Conservation (phyloP, 495 filamentous ascomycete genomes). For the Podospora sp. region DNA sequence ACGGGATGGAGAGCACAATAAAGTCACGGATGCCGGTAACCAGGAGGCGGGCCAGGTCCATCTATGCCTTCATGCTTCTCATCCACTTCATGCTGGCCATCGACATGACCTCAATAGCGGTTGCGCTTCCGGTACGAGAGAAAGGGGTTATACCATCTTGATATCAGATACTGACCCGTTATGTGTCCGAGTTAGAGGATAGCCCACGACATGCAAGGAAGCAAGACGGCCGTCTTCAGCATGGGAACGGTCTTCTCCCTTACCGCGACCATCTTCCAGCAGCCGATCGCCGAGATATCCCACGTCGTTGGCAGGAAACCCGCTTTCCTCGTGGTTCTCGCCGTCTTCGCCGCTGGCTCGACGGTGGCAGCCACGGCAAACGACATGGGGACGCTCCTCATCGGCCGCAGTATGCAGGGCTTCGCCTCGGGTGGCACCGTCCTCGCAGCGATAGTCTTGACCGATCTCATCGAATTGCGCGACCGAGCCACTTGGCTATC, state of each 20-base stretch:
- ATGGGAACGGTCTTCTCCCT: constrained; percentile 58
- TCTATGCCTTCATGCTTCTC: constrained; percentile 30
- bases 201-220: constrained; percentile 51
- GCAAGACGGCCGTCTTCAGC: constrained; percentile 62
- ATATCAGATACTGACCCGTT: constrained; percentile 29
- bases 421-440: constrained; percentile 68
- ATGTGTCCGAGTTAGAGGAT: constrained; percentile 49
- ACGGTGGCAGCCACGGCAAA: constrained; percentile 61
- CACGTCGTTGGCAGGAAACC: constrained; percentile 54
- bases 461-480: constrained; percentile 60
- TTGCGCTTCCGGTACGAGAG: constrained; percentile 68
- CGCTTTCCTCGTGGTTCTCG: constrained; percentile 54
- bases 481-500: constrained; percentile 49
- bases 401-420: constrained; percentile 69
- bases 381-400: constrained; percentile 61
- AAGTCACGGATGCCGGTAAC: constrained; percentile 11
- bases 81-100: constrained; percentile 52
- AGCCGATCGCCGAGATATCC: constrained; percentile 52
- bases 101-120: constrained; percentile 56
- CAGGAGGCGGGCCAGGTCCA: constrained; percentile 20
- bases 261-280: constrained; percentile 55
- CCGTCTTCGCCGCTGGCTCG: constrained; percentile 60
- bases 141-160: constrained; percentile 67
- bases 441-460: constrained; percentile 65
- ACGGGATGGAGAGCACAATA: neutral